Percentiles rank a stretch among this genome's conserved stretches.
These are phyloP conservation scores for Epichloe glyceriae DNA, from an alignment of 2,329 filamentous ascomycete species.

Conservation along the genomic window DNA sequence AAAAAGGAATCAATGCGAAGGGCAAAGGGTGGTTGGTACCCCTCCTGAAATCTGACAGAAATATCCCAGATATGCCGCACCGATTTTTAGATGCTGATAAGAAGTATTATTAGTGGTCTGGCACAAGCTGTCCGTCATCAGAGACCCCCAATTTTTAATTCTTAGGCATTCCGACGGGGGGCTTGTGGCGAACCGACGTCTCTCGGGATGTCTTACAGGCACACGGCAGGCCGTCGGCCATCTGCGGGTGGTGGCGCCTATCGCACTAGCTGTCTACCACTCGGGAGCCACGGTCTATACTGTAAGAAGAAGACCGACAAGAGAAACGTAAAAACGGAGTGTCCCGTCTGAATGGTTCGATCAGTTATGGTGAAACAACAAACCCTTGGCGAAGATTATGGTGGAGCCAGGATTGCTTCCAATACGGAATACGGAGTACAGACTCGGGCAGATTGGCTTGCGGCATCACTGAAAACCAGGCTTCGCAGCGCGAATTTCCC, in stretches of 20 bases:
- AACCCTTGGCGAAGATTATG: not conserved
- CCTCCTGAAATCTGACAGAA: too few species aligned
- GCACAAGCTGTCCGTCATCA: not conserved
- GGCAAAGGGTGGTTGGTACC: not conserved
- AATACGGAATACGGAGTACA: not conserved
- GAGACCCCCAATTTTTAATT: not conserved
- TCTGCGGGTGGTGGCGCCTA: not conserved
- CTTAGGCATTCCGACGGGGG: not conserved
- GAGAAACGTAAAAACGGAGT: not conserved
- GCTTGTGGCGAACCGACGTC: not conserved
- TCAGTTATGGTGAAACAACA: constrained; percentile 6
- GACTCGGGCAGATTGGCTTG: not conserved
- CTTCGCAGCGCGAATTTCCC: not conserved
- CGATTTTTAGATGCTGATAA: not conserved
- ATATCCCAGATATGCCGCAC: not conserved
- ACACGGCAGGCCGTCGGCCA: not conserved
- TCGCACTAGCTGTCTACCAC: not conserved
- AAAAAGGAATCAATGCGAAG: not conserved
- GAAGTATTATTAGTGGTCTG: too few species aligned
- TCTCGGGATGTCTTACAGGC: not conserved
- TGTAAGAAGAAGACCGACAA: not conserved
- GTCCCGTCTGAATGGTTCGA: constrained; percentile 2
- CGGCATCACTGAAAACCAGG: not conserved
- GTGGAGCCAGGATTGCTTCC: not conserved
- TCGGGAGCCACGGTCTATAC: not conserved